Evolutionary conservation across 768 basidiomycete species (phyloP), one percentile per base, ranked within the genome.

Genomic region (Termitomyces sp.): DNA sequence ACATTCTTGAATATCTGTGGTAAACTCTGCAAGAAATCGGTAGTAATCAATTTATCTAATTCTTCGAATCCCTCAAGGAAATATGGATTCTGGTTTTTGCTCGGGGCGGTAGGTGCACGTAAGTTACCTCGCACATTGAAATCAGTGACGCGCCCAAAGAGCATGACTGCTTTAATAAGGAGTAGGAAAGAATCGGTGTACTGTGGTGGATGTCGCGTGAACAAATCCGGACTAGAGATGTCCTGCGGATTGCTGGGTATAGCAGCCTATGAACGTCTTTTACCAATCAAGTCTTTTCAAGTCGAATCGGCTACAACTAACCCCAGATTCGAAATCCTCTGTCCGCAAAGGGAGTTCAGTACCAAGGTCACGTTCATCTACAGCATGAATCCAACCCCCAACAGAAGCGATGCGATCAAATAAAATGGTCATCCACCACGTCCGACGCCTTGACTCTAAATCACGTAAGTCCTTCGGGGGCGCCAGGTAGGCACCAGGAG

Each of bases 391-490:
- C 92, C 92, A 94, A 18, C 92, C 91, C 44, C 90, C 90, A 26
- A 87, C 82, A 37, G 86, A 87, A 36, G 82, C 81, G 48, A 92
- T 90, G 29, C 91, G 86, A 70, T 94, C 91, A 68, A 93, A 92
- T 47, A 92, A 72, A 41, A 94, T 84, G 20, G 89, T 86, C 88
- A 92, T 92, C 91, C 91, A 94, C 92, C 92, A 94, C 5, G 90
- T 88, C 53, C 92, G 80, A 51, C 92, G 79, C 59, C 91, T 77
- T 44, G 82, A 85, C 72, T 94, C 91, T 55, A 92, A 71, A 61
- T 93, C 92, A 20, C 81, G 81, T 44, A 83, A 68, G 67, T 88
- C 87, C 67, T 82, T 89, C 0, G 91, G 91, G 15, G 91, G 88
- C 3, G 87, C 84, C 15, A 94, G 74, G 70, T 92, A 94, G 44